These are phyloP conservation scores for Blastobotrys illinoisensis DNA, from an alignment of 1,139 yeast species.

Conservation along the genomic window DNA sequence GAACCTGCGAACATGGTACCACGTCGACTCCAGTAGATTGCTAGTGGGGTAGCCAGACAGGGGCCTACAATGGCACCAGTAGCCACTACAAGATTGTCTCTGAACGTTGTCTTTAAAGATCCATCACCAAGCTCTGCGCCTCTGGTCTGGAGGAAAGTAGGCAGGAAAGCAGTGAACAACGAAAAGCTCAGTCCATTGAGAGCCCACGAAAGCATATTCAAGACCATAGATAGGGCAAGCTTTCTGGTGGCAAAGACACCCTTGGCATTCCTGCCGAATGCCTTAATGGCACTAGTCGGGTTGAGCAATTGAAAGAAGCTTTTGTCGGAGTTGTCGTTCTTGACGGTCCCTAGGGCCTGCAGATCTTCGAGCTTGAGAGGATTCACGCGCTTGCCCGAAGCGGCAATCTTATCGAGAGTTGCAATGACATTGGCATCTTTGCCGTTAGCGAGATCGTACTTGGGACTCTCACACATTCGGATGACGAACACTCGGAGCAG, in stretches of 20 bases:
- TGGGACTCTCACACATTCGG: conserved; percentile 51
- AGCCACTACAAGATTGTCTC: conserved; percentile 49
- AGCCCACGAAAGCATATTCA: conserved; percentile 45
- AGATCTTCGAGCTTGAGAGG: conserved; percentile 38
- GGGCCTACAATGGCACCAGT: conserved; percentile 54
- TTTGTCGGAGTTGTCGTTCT: conserved; percentile 12
- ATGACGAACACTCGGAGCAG: conserved; percentile 44
- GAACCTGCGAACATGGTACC: conserved; percentile 56
- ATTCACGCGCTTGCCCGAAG: conserved; percentile 18
- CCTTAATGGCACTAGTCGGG: conserved; percentile 11
- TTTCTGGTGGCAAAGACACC: conserved; percentile 38
- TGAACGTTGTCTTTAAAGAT: conserved; percentile 39
- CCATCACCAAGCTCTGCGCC: conserved; percentile 41
- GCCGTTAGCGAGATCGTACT: conserved; percentile 47
- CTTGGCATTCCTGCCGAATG: conserved; percentile 15
- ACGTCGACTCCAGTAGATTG: conserved; percentile 43
- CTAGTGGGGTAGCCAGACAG: conserved; percentile 41
- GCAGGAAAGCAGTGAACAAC: conserved; percentile 47
- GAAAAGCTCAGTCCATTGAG: conserved; percentile 50
- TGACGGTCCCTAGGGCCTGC: conserved; percentile 34
- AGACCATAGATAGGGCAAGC: conserved; percentile 39
- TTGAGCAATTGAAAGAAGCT: conserved; percentile 10
- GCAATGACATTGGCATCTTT: conserved; percentile 44
- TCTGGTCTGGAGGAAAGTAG: conserved; percentile 42
- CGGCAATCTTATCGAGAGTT: conserved; percentile 21